These are phyloP conservation scores for Metschnikowia peoriensis DNA, from an alignment of 805 yeast genomes.

Conservation along the genomic window DNA sequence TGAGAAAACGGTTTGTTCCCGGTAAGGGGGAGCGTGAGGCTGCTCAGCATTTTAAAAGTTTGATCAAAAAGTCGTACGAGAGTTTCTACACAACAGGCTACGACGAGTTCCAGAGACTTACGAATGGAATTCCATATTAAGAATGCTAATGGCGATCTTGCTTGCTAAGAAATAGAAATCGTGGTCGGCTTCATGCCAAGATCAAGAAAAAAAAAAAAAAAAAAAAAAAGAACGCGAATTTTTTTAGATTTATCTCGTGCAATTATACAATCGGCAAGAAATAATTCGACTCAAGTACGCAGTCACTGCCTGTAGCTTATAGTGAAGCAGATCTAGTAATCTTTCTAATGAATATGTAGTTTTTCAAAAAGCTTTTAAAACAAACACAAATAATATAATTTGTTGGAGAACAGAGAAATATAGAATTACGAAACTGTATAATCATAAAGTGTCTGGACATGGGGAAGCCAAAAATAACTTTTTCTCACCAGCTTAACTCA, in stretches of 20 bases:
- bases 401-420: no score
- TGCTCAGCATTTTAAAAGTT: slow-evolving; percentile 66
- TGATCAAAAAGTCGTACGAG: slow-evolving; percentile 80
- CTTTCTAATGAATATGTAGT: no score
- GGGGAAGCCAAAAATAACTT: not conserved
- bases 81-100: slow-evolving; percentile 90
- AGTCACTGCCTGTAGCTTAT: no score
- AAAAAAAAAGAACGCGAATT: not conserved
- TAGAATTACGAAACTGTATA: no score
- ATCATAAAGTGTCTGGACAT: no score
- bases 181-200: not conserved
- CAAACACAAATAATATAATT: not conserved
- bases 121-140: slow-evolving; percentile 95
- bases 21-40: slow-evolving; percentile 82
- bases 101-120: slow-evolving; percentile 94
- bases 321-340: no score
- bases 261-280: no score
- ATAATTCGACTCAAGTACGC: no score
- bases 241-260: not conserved
- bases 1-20: slow-evolving; percentile 78
- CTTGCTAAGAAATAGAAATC: no score
- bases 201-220: no score
- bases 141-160: no score
- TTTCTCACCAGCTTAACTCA: not conserved
- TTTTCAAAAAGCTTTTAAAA: no score